A percentile compares a stretch with the other conserved stretches of the same genome.
phyloP scores from a whole-genome alignment of 179 eudicot genomes.

The Pouteria campechiana region DNA sequence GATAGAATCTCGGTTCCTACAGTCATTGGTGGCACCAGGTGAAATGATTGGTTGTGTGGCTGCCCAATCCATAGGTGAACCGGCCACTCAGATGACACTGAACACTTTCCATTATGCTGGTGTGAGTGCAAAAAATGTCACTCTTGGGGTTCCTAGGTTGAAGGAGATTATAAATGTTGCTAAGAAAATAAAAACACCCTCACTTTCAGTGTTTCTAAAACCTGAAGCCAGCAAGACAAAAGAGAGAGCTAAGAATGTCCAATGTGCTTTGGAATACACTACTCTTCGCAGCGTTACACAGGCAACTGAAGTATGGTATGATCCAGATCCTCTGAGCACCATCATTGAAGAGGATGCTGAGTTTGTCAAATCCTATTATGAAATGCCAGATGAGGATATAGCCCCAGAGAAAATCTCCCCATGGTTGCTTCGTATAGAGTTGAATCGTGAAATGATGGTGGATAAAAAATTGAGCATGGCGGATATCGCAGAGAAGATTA shows the following conservation, averaged over 20 bases:
- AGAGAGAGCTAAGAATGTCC: slow-evolving; percentile 89
- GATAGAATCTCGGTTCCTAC: slow-evolving; percentile 89
- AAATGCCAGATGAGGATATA: slow-evolving; percentile 99
- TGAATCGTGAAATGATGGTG: slow-evolving; percentile 99
- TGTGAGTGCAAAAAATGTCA: slow-evolving; percentile 99
- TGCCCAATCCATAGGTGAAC: slow-evolving; percentile 98
- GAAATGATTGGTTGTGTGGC: slow-evolving; percentile 99
- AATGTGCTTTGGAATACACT: slow-evolving; percentile 91
- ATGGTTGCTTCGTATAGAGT: slow-evolving; percentile 93
- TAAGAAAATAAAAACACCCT: slow-evolving; percentile 94
- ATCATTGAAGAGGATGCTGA: slow-evolving; percentile 87
- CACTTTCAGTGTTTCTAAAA: slow-evolving; percentile 82
- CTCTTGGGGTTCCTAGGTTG: slow-evolving; percentile 97
- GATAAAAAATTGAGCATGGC: slow-evolving; percentile 98
- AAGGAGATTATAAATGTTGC: slow-evolving; percentile 97
- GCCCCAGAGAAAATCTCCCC: slow-evolving; percentile 92
- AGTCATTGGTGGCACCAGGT: slow-evolving; percentile 95
- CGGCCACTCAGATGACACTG: slow-evolving; percentile 98
- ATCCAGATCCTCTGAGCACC: slow-evolving; percentile 93
- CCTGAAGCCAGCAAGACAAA: slow-evolving; percentile 65
- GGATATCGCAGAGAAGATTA: slow-evolving; percentile 94
- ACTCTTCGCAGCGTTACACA: slow-evolving; percentile 90
- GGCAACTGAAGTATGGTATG: slow-evolving; percentile 99
- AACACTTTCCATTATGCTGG: slow-evolving; percentile 99
- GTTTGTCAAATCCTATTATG: slow-evolving; percentile 89